phyloP scores from a whole-genome alignment of 345 rosid genomes.

The Salix suchowensis region DNA sequence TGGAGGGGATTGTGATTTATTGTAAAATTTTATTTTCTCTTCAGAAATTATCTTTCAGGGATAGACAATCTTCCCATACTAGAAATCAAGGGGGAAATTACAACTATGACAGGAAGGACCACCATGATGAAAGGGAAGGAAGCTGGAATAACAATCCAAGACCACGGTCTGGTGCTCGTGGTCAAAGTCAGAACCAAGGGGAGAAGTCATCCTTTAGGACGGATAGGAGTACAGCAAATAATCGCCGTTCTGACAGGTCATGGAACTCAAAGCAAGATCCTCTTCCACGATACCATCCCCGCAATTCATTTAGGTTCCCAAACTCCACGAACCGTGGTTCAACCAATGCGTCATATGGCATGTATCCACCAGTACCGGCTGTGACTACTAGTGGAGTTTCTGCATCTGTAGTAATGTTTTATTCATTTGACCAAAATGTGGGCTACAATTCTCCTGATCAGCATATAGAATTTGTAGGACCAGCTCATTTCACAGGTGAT shows the following conservation, averaged over 20 bases:
- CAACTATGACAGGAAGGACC: conserved; percentile 59
- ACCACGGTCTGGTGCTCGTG: conserved; percentile 54
- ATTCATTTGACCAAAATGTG: conserved; percentile 8
- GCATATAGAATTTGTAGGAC: conserved; percentile 19
- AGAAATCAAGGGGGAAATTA: conserved; percentile 53
- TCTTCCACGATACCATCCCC: conserved; percentile 46
- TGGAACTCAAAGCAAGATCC: conserved; percentile 59
- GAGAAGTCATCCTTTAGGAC: conserved; percentile 52
- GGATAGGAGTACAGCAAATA: conserved; percentile 41
- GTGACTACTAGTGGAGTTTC: conserved; percentile 1
- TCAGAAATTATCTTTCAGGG: conserved; percentile 59
- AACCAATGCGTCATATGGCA: background rate
- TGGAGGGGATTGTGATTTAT: background rate
- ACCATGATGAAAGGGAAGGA: conserved; percentile 69
- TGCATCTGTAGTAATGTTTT: conserved; percentile 16
- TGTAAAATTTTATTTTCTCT: conserved; percentile 7
- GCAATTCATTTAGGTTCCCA: conserved; percentile 42
- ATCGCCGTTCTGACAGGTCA: conserved; percentile 52
- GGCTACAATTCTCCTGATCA: conserved; percentile 14
- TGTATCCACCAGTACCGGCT: conserved; percentile 8
- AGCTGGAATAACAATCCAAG: conserved; percentile 60
- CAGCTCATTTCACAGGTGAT: background rate
- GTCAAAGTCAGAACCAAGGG: conserved; percentile 49
- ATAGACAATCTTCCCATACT: conserved; percentile 47
- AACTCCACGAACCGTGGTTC: conserved; percentile 37